Evolutionary conservation across 306 rosid species (phyloP).

Genomic region (Lablab purpureus): DNA sequence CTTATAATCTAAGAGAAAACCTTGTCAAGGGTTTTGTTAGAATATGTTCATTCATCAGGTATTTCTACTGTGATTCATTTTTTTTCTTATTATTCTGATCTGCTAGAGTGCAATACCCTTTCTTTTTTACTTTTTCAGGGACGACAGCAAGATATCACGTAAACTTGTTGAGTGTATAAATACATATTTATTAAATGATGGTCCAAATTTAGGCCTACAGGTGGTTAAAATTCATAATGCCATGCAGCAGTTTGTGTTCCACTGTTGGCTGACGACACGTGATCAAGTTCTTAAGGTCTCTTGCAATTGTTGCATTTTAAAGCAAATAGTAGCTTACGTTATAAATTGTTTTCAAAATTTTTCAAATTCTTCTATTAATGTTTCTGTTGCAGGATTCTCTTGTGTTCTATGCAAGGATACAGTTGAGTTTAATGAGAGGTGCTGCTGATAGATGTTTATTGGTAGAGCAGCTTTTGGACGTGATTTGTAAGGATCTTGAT

Average conservation of each 20-base stretch:
- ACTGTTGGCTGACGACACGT: constrained; percentile 85
- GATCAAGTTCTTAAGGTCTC: constrained; percentile 90
- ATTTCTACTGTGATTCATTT: constrained; percentile 37
- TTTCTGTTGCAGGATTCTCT: constrained; percentile 77
- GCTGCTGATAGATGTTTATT: constrained; percentile 65
- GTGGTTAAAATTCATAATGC: constrained; percentile 78
- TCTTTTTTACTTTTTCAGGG: constrained; percentile 62
- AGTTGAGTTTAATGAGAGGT: constrained; percentile 71
- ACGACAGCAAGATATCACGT: constrained; percentile 86
- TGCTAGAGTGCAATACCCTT: constrained; percentile 32
- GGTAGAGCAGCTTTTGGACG: constrained; percentile 84
- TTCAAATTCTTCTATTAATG: constrained; percentile 10
- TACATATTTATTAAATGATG: constrained; percentile 83
- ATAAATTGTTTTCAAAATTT: background rate
- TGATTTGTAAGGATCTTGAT: constrained; percentile 91
- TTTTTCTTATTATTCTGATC: constrained; percentile 18
- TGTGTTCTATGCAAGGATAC: constrained; percentile 76
- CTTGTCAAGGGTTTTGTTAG: constrained; percentile 66
- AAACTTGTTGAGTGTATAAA: constrained; percentile 91
- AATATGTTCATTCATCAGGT: constrained; percentile 78
- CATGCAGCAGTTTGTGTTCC: constrained; percentile 78
- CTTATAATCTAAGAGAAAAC: constrained; percentile 67
- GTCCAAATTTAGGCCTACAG: constrained; percentile 79
- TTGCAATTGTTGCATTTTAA: constrained; percentile 38
- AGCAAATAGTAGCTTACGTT: constrained; percentile 27